phyloP scores from a whole-genome alignment of 129 eudicot genomes.

The Tagetes patula region DNA sequence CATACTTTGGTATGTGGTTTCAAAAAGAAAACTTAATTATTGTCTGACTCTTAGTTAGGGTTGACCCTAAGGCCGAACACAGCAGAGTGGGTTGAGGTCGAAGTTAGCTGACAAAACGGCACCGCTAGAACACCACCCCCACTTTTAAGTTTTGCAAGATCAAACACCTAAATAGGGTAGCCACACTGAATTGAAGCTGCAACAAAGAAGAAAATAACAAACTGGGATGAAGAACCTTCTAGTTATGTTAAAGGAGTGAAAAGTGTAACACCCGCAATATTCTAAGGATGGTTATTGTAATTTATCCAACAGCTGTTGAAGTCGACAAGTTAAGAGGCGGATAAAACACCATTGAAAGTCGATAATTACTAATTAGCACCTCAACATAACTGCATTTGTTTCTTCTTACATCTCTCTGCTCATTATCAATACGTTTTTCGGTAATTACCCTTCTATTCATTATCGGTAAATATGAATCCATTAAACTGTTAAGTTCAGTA shows the following conservation, averaged over 20 bases:
- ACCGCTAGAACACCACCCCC: too few relatives aligned
- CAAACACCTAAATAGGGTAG: background rate
- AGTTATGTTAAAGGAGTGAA: background rate
- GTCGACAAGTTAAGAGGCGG: background rate
- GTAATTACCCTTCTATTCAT: background rate
- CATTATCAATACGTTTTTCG: background rate
- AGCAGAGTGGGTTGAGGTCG: too few relatives aligned
- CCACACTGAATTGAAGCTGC: background rate
- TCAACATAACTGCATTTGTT: background rate
- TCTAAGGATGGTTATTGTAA: slow-evolving; percentile 6
- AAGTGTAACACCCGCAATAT: background rate
- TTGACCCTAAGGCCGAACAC: too few relatives aligned
- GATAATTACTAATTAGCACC: background rate
- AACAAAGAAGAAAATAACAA: background rate
- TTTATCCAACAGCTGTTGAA: background rate
- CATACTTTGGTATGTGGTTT: background rate
- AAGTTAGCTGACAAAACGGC: too few relatives aligned
- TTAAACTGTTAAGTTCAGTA: too few relatives aligned
- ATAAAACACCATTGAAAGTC: background rate
- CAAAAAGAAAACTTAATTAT: too few relatives aligned
- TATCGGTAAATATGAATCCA: too few relatives aligned
- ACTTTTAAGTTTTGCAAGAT: background rate
- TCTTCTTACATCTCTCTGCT: background rate
- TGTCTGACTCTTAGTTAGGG: too few relatives aligned
- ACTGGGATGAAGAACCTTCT: background rate